Conservation (phyloP, 805 yeast genomes). For the Ogataea henricii region DNA sequence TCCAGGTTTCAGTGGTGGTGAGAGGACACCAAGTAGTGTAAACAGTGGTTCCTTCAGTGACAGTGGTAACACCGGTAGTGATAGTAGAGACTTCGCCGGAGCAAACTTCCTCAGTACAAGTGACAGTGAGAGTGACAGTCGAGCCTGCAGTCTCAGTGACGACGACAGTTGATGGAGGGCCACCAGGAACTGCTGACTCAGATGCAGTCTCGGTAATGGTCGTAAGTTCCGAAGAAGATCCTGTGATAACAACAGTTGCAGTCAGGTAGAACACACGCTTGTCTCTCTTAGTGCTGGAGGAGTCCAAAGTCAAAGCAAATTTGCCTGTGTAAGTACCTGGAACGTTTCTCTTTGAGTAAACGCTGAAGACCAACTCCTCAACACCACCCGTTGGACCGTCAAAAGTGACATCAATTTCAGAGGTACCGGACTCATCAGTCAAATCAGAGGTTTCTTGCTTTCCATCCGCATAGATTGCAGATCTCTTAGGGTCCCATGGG, state of each 20-base stretch:
- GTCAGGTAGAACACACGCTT: constrained; percentile 26
- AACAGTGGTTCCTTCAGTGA: constrained; percentile 27
- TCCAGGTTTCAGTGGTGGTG: constrained; percentile 22
- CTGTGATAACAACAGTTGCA: constrained; percentile 22
- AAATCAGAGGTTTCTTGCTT: constrained; percentile 9
- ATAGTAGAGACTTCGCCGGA: constrained; percentile 25
- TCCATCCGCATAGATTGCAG: constrained; percentile 11
- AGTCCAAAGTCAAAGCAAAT: constrained; percentile 26
- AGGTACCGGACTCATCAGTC: constrained; percentile 19
- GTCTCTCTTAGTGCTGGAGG: constrained; percentile 25
- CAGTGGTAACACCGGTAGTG: constrained; percentile 31
- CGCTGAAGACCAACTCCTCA: constrained; percentile 7
- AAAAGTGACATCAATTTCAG: constrained; percentile 21
- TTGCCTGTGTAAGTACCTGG: constrained; percentile 25
- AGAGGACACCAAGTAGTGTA: constrained; percentile 41
- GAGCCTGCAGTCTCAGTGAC: constrained; percentile 20
- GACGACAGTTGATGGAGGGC: constrained; percentile 14
- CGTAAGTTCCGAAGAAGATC: constrained; percentile 9
- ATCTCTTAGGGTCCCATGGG: constrained; percentile 17
- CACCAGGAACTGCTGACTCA: constrained; percentile 11
- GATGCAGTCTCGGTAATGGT: constrained; percentile 7
- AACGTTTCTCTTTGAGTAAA: constrained; percentile 22
- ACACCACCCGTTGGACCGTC: constrained; percentile 12
- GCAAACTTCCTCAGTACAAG: constrained; percentile 27
- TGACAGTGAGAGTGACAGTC: constrained; percentile 23